Evolutionary conservation across 2,329 filamentous ascomycete species (phyloP).

Genomic region (Trichophyton mentagrophytes): DNA sequence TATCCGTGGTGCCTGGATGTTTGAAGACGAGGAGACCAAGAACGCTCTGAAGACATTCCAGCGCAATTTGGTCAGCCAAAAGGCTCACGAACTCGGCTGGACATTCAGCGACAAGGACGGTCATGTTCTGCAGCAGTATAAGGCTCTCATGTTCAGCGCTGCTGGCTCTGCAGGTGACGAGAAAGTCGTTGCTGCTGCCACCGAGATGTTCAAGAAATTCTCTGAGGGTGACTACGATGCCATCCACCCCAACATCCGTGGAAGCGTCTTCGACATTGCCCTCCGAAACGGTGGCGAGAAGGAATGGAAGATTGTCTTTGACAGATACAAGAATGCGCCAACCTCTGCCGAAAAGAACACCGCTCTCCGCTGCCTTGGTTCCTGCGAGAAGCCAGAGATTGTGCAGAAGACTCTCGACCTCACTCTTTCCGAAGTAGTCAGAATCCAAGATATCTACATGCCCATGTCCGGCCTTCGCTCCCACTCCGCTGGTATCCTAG

Average conservation of each 20-base stretch:
- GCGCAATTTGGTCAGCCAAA: conserved; percentile 59
- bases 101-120: conserved; percentile 70
- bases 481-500: conserved; percentile 64
- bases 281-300: conserved; percentile 73
- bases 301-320: conserved; percentile 68
- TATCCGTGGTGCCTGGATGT: conserved; percentile 78
- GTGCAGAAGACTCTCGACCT: conserved; percentile 70
- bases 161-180: conserved; percentile 73
- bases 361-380: conserved; percentile 69
- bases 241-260: conserved; percentile 82
- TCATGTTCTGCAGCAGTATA: conserved; percentile 89
- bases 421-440: conserved; percentile 66
- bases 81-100: conserved; percentile 83
- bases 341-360: conserved; percentile 86
- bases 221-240: conserved; percentile 64
- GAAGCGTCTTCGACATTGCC: conserved; percentile 73
- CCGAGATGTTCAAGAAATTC: conserved; percentile 84
- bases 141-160: conserved; percentile 74
- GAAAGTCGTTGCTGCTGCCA: conserved; percentile 62
- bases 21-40: conserved; percentile 59
- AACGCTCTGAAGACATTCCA: conserved; percentile 76
- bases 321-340: conserved; percentile 60
- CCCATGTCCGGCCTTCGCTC: conserved; percentile 66
- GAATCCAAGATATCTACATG: conserved; percentile 89
- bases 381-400: conserved; percentile 62